Percentiles rank a stretch among this genome's conserved stretches.
Conservation (phyloP, 2,329 filamentous ascomycete species). For the Ustulina deusta region DNA sequence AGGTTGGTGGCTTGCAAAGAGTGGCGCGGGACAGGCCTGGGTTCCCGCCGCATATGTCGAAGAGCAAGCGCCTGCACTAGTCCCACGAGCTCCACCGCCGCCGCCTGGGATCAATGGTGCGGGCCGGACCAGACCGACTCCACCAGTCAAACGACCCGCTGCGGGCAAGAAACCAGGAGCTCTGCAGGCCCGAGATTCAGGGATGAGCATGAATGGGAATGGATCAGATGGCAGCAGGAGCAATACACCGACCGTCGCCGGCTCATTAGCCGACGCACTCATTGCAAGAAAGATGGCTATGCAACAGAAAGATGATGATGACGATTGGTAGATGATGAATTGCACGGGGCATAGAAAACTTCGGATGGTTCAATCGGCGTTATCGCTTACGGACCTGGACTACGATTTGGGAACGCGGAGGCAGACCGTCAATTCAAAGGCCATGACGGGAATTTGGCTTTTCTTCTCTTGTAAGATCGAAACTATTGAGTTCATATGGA, state of each 20-base stretch:
- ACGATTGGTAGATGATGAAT: conserved; percentile 69
- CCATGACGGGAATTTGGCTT: conserved; percentile 9
- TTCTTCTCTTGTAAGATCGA: conserved; percentile 7
- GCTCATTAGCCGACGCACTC: conserved; percentile 82
- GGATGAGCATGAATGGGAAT: conserved; percentile 71
- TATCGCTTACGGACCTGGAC: conserved; percentile 13
- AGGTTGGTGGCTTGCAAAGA: conserved; percentile 98
- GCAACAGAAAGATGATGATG: conserved; percentile 75
- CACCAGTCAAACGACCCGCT: conserved; percentile 83
- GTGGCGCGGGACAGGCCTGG: conserved; percentile 82
- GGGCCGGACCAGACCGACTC: conserved; percentile 73
- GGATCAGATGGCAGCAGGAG: conserved; percentile 73
- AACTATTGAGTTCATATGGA: not conserved
- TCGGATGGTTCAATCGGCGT: conserved; percentile 15
- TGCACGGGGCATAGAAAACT: conserved; percentile 29
- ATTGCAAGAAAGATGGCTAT: conserved; percentile 81
- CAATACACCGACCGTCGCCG: conserved; percentile 77
- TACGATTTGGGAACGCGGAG: conserved; percentile 27
- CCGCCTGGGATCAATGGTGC: conserved; percentile 64
- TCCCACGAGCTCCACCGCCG: conserved; percentile 74
- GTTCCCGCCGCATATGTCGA: conserved; percentile 94
- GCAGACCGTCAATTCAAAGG: conserved; percentile 21
- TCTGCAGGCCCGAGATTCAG: conserved; percentile 77
- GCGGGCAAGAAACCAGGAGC: conserved; percentile 77
- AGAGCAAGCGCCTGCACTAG: conserved; percentile 76